Conservation (phyloP, 2,329 filamentous ascomycete genomes). For the Graphiopsis chlorocephala region DNA sequence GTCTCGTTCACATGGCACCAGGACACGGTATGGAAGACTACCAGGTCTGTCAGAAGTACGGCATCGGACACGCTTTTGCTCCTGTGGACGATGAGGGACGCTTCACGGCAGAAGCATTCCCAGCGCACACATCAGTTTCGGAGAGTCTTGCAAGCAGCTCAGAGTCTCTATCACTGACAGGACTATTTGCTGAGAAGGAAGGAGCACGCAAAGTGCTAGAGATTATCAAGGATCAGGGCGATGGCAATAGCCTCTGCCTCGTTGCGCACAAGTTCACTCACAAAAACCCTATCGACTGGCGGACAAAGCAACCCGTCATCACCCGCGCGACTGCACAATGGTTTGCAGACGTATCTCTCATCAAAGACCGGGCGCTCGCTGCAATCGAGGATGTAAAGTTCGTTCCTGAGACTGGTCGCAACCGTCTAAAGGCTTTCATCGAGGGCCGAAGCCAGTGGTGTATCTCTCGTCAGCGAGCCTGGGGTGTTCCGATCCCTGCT, state of each 20-base stretch:
- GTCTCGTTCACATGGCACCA: constrained; percentile 90
- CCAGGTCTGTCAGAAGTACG: constrained; percentile 68
- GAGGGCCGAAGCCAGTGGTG: constrained; percentile 93
- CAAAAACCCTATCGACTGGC: constrained; percentile 98
- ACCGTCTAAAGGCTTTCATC: constrained; percentile 79
- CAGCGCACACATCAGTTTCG: constrained; percentile 48
- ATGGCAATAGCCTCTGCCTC: constrained; percentile 54
- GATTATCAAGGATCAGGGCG: constrained; percentile 53
- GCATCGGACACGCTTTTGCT: constrained; percentile 68
- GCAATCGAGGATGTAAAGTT: constrained; percentile 73
- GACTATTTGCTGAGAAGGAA: constrained; percentile 67
- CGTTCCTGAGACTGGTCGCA: constrained; percentile 70
- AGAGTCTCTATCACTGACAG: constrained; percentile 60
- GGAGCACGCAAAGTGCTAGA: constrained; percentile 69
- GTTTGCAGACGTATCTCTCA: constrained; percentile 88
- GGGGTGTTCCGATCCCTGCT: constrained; percentile 95
- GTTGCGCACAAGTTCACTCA: constrained; percentile 71
- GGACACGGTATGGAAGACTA: constrained; percentile 98
- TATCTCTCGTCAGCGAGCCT: constrained; percentile 90
- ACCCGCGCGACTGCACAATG: constrained; percentile 92
- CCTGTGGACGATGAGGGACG: constrained; percentile 78
- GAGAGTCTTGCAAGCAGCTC: background rate
- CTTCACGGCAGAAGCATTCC: constrained; percentile 78
- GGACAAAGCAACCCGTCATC: constrained; percentile 89
- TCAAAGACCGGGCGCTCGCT: constrained; percentile 70